Percentiles rank a stretch among this genome's conserved stretches.
Conservation (phyloP, 257 asterid species). For the Thymus mandschuricus region DNA sequence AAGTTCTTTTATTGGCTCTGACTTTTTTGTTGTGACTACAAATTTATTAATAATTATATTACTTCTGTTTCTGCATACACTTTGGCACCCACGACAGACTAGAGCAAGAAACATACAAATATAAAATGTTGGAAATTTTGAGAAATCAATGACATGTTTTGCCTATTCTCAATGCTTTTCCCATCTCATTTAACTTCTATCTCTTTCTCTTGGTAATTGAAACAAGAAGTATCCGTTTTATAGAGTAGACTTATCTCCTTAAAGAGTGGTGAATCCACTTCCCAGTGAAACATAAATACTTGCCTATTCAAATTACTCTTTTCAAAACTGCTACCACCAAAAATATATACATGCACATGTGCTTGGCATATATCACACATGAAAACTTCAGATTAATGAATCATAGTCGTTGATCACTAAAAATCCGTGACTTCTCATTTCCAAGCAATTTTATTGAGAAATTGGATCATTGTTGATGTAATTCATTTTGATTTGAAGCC, state of each 20-base stretch:
- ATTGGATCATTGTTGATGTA: slow-evolving; percentile 4
- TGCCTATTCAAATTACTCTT: background rate
- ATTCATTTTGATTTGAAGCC: slow-evolving; percentile 4
- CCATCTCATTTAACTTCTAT: background rate
- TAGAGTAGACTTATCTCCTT: background rate
- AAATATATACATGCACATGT: background rate
- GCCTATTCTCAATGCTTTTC: slow-evolving; percentile 6
- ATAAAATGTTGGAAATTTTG: slow-evolving; percentile 4
- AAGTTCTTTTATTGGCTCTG: background rate
- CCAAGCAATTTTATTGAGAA: background rate
- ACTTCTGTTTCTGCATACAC: slow-evolving; percentile 6
- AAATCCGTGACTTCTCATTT: no score
- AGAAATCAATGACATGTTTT: slow-evolving; percentile 20
- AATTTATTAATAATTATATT: slow-evolving; percentile 21
- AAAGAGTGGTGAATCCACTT: slow-evolving; percentile 3
- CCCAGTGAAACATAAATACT: background rate
- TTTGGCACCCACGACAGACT: slow-evolving; percentile 8
- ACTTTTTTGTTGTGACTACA: slow-evolving; percentile 19
- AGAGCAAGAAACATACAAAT: slow-evolving; percentile 2
- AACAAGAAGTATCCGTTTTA: slow-evolving; percentile 10
- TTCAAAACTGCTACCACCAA: background rate
- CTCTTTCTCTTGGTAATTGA: background rate
- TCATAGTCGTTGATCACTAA: background rate
- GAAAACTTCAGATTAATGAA: background rate
- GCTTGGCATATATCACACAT: background rate